A percentile compares a stretch with the other conserved stretches of the same genome.
Evolutionary conservation across 371 early-diverging fungal genomes (phyloP).

Genomic region (Haplosporangium sp.): DNA sequence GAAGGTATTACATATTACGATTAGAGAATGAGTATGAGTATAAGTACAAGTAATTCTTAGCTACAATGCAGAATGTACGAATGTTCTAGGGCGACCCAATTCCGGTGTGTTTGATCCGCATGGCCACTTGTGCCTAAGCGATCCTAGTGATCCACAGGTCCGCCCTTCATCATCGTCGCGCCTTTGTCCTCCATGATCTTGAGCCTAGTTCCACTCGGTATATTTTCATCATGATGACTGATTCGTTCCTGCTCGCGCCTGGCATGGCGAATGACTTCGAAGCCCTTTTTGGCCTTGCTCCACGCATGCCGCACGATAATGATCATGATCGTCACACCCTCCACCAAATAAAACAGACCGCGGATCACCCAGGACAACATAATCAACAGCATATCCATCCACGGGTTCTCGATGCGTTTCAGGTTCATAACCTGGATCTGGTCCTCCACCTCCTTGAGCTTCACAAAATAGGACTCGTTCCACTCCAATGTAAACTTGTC

Average conservation of each 20-base stretch:
- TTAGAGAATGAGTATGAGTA: no score
- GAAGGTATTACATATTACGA: no score
- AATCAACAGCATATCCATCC: slow-evolving; percentile 54
- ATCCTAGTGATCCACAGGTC: no score
- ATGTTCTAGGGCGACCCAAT: no score
- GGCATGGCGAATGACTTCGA: slow-evolving; percentile 19
- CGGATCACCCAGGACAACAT: slow-evolving; percentile 54
- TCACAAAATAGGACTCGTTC: slow-evolving; percentile 54
- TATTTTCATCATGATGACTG: slow-evolving; percentile 3
- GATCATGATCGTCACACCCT: slow-evolving; percentile 52
- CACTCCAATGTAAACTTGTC: slow-evolving; percentile 50
- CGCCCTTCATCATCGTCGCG: no score
- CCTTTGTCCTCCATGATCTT: no score
- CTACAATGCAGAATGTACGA: no score
- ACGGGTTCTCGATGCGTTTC: slow-evolving; percentile 54
- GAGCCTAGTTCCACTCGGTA: background rate
- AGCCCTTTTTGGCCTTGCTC: slow-evolving; percentile 45
- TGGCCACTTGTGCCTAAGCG: no score
- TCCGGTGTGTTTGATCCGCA: no score
- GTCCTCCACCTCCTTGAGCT: slow-evolving; percentile 52
- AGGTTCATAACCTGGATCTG: slow-evolving; percentile 53
- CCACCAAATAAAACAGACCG: slow-evolving; percentile 48
- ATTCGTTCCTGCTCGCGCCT: slow-evolving; percentile 13
- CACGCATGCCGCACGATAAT: slow-evolving; percentile 48
- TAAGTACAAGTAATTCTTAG: no score